Evolutionary conservation across 495 filamentous ascomycete genomes (phyloP).

Genomic region (Aspergillus hancockii): DNA sequence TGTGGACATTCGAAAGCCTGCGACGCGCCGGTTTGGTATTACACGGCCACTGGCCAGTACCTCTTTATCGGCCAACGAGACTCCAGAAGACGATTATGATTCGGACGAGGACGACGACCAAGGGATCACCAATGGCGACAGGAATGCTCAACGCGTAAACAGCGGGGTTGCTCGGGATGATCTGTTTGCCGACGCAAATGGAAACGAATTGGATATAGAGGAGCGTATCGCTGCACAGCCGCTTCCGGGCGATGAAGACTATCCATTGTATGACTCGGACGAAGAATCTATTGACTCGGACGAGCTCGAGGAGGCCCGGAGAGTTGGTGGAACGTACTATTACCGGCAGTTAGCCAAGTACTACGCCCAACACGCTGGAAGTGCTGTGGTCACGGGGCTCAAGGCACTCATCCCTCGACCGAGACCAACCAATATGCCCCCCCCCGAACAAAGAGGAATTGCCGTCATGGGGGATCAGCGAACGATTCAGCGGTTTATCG

Average conservation of each 20-base stretch:
- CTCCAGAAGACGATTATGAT: conserved; percentile 59
- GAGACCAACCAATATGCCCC: conserved; percentile 58
- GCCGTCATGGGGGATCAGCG: conserved; percentile 52
- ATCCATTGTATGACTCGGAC: conserved; percentile 90
- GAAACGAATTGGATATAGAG: conserved; percentile 69
- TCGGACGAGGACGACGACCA: conserved; percentile 55
- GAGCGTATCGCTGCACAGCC: conserved; percentile 68
- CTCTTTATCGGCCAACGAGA: conserved; percentile 71
- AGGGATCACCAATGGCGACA: conserved; percentile 5
- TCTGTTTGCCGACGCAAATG: conserved; percentile 41
- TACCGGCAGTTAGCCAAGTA: conserved; percentile 55
- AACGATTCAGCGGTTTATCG: conserved; percentile 70
- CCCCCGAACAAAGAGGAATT: conserved; percentile 48
- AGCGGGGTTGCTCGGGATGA: conserved; percentile 11
- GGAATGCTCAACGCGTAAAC: neutral
- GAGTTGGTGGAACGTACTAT: conserved; percentile 72
- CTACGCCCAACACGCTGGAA: conserved; percentile 40
- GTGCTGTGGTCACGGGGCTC: conserved; percentile 44
- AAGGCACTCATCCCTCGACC: conserved; percentile 60
- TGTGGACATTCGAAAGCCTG: conserved; percentile 93
- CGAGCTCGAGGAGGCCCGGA: conserved; percentile 69
- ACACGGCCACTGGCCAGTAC: conserved; percentile 72
- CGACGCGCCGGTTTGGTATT: conserved; percentile 84
- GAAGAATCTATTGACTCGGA: conserved; percentile 71
- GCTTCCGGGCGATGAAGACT: conserved; percentile 62